These are phyloP conservation scores for Mycena polygramma DNA, from an alignment of 768 basidiomycete species.

Conservation along the genomic window DNA sequence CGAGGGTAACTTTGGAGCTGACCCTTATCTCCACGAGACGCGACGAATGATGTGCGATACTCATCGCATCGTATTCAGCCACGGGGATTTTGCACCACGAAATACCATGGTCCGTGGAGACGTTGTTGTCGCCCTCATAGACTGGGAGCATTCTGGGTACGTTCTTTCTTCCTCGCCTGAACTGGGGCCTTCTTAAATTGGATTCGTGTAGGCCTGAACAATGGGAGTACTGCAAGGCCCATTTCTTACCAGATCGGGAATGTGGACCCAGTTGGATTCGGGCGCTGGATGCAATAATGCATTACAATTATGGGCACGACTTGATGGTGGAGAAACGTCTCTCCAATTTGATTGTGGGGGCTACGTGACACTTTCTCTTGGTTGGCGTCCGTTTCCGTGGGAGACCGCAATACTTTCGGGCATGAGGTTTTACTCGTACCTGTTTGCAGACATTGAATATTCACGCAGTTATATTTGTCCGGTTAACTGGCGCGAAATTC, in stretches of 20 bases:
- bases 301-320: background rate
- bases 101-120: too few relatives aligned
- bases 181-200: background rate
- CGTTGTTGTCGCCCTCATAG: background rate
- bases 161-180: background rate
- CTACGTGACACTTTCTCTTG: background rate
- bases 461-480: too few relatives aligned
- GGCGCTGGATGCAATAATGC: constrained; percentile 2
- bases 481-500: too few relatives aligned
- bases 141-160: constrained; percentile 12
- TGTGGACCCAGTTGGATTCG: constrained; percentile 4
- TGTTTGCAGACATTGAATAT: too few relatives aligned
- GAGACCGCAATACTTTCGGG: too few relatives aligned
- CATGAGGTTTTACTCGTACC: too few relatives aligned
- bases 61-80: constrained; percentile 16
- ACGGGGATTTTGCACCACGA: too few relatives aligned
- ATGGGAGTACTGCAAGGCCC: constrained; percentile 11
- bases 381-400: too few relatives aligned
- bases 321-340: background rate
- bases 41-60: constrained; percentile 4
- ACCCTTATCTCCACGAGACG: constrained; percentile 7
- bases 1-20: background rate
- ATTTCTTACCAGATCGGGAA: background rate
- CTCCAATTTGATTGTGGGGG: background rate
- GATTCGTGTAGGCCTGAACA: background rate